Evolutionary conservation across 495 filamentous ascomycete genomes (phyloP).

Genomic region (Aspergillus carlsbadensis): DNA sequence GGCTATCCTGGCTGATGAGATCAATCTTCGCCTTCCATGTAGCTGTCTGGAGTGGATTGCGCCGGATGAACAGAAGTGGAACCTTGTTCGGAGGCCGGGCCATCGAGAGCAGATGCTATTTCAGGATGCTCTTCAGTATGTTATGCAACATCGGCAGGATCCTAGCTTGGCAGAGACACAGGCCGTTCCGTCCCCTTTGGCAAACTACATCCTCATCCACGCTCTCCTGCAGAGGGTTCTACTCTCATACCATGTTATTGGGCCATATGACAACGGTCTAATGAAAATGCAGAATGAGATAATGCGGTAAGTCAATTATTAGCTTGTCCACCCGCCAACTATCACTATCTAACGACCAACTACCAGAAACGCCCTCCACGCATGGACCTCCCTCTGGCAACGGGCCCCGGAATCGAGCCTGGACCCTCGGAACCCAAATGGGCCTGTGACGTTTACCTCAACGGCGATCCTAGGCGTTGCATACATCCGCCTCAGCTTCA

Average conservation of each 20-base stretch:
- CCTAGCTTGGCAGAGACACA: neutral
- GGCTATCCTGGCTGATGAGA: slow-evolving; percentile 52
- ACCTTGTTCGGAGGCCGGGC: neutral
- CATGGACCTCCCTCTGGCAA: slow-evolving; percentile 37
- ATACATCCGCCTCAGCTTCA: slow-evolving; percentile 32
- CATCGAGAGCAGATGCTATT: slow-evolving; percentile 17
- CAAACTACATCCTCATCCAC: slow-evolving; percentile 60
- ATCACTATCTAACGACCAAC: no score
- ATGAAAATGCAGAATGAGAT: no score
- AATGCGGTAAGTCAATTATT: no score
- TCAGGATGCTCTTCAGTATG: slow-evolving; percentile 18
- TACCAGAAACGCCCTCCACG: slow-evolving; percentile 41
- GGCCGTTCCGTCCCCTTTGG: slow-evolving; percentile 45
- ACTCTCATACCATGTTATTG: no score
- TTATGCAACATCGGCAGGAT: neutral
- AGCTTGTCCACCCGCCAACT: no score
- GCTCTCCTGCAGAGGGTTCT: slow-evolving; percentile 62
- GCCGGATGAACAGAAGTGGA: slow-evolving; percentile 10
- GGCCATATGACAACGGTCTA: no score
- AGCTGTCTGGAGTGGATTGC: slow-evolving; percentile 26
- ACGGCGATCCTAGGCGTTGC: slow-evolving; percentile 38
- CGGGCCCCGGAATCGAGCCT: slow-evolving; percentile 31
- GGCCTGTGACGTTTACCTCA: slow-evolving; percentile 38
- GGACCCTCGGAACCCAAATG: slow-evolving; percentile 33
- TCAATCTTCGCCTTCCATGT: slow-evolving; percentile 57